Evolutionary conservation across 2,329 filamentous ascomycete species (phyloP), one percentile per base, ranked within the genome.

Genomic region (Fusarium longipes): DNA sequence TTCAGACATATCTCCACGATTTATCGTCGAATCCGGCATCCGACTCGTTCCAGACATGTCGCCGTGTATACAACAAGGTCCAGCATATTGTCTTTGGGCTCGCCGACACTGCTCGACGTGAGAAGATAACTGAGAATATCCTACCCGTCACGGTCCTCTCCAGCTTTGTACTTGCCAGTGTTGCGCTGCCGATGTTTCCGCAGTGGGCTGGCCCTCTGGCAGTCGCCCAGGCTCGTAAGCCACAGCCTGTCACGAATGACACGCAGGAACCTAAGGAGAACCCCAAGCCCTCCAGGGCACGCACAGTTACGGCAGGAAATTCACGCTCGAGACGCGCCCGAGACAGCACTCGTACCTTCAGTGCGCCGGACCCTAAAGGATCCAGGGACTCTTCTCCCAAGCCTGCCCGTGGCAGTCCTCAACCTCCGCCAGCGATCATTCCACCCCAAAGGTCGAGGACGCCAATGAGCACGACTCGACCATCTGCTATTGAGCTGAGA

Each of bases 1-100:
- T 96, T 78, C 92, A 96, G 80, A 95, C 91, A 6, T 94, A 96
- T 76, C 87, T 96, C 29, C 90, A 92, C 82, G 93, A 96, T 76
- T 87, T 96, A 65, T 87, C 91, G 55, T 82, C 85, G 74, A 91
- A 91, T 59, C 92, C 92, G 4, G 90, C 91, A 76, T 90, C 91
- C 63, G 87, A 89, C 72, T 86, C 91, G 48, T 96, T 96, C 80
- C 90, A 92, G 80, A 95, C 91, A 48, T 95, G 92, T 75, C 87
- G 91, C 61, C 84, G 93, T 74, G 89, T 96, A 70, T 95, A 94
- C 82, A 96, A 96, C 80, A 93, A 93, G 79, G 91, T 96, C 36
- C 92, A 96, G 79, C 89, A 93, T 78, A 93, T 96, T 71, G 92
- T 96, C 25, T 96, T 96, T 77, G 92, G 92, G 20, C 83, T 91